These are phyloP conservation scores for Albugo laibachii DNA, from an alignment of 352 stramenopile genomes.

Conservation along the genomic window DNA sequence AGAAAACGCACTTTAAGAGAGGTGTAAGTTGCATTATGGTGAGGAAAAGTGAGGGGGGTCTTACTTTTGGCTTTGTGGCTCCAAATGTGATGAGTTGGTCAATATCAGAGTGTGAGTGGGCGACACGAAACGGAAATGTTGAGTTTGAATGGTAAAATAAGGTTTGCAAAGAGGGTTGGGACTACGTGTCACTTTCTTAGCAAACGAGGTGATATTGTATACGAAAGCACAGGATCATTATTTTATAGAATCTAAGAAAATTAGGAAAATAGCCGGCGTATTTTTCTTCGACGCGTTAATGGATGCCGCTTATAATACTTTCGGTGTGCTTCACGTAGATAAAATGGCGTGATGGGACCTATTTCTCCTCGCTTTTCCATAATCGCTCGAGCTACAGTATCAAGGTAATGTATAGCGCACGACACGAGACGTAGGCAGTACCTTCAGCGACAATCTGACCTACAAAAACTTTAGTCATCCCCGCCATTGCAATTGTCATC, in stretches of 20 bases:
- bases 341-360: constrained; percentile 45
- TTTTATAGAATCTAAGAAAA: constrained; percentile 1
- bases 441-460: constrained; percentile 61
- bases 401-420: not conserved
- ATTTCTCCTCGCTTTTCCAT: constrained; percentile 66
- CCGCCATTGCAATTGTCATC: constrained; percentile 76
- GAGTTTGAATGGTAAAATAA: no score
- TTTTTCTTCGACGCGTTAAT: constrained; percentile 15
- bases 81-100: no score
- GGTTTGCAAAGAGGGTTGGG: no score
- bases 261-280: constrained; percentile 5
- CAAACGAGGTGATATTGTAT: no score
- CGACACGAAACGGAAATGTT: no score
- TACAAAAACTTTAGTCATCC: constrained; percentile 74
- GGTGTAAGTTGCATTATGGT: no score
- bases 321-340: constrained; percentile 55
- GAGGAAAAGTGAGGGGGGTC: no score
- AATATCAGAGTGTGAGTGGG: no score
- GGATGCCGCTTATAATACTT: constrained; percentile 71
- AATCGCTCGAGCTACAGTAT: constrained; percentile 31
- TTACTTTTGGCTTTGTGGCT: no score
- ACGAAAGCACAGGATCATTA: no score
- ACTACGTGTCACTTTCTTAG: no score
- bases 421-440: constrained; percentile 5
- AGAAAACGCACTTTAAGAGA: constrained; percentile 82